A percentile compares a stretch with the other conserved stretches of the same genome.
Evolutionary conservation across 257 asterid species (phyloP).

Genomic region (Nicotiana tomentosiformis): DNA sequence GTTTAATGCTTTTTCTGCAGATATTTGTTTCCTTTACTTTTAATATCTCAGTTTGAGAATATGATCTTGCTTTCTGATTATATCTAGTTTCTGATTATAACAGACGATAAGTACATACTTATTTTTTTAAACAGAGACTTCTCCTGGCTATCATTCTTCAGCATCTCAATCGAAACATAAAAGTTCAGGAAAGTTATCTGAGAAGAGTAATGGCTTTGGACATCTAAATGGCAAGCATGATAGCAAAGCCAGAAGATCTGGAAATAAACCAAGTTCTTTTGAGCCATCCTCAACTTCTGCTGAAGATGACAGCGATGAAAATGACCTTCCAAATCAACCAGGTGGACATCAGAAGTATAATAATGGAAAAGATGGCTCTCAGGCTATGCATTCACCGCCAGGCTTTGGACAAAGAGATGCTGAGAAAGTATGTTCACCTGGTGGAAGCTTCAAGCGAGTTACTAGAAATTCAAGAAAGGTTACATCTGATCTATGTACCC

Average conservation of each 20-base stretch:
- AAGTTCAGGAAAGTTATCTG: conserved; percentile 24
- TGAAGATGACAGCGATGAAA: conserved; percentile 49
- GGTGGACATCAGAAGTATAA: conserved; percentile 15
- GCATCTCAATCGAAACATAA: conserved; percentile 25
- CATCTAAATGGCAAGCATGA: conserved; percentile 31
- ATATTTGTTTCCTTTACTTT: background rate
- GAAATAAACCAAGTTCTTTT: conserved; percentile 29
- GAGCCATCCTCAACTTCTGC: conserved; percentile 36
- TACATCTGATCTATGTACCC: conserved; percentile 2
- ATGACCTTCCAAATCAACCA: conserved; percentile 18
- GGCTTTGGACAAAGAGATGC: conserved; percentile 29
- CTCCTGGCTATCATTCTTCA: conserved; percentile 28
- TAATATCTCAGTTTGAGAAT: background rate
- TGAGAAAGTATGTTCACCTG: conserved; percentile 23
- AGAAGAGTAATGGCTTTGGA: conserved; percentile 29
- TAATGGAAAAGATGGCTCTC: conserved; percentile 28
- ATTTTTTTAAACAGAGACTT: conserved; percentile 31
- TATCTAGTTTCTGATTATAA: background rate
- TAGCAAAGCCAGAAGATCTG: conserved; percentile 21
- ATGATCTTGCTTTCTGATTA: background rate
- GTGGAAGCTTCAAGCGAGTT: conserved; percentile 26
- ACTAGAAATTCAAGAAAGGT: conserved; percentile 46
- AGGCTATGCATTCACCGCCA: conserved; percentile 17
- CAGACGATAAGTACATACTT: background rate
- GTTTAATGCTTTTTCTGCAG: background rate